These are phyloP conservation scores for Cicer pinnatifidum DNA, from an alignment of 306 rosid species.

Conservation along the genomic window DNA sequence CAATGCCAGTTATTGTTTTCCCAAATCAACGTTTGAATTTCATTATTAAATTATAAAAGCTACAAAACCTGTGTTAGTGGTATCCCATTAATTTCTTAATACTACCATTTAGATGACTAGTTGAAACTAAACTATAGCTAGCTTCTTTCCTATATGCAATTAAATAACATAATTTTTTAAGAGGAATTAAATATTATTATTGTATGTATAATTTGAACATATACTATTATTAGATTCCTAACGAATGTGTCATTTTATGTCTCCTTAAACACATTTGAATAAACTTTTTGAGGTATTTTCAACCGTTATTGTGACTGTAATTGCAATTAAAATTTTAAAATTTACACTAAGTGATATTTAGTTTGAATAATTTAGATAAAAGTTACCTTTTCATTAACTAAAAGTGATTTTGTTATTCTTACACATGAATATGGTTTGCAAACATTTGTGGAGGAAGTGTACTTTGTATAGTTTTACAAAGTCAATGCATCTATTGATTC, in stretches of 20 bases:
- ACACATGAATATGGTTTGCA: conserved; percentile 7
- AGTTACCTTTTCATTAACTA: neutral
- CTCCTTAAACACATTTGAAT: neutral
- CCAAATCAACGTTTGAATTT: neutral
- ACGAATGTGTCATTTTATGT: no score
- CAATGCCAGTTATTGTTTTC: conserved; percentile 1
- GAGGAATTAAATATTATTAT: neutral
- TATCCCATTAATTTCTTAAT: conserved; percentile 19
- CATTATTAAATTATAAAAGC: conserved; percentile 31
- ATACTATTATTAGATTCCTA: neutral
- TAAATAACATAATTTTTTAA: neutral
- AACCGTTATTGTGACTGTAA: neutral
- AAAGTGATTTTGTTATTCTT: neutral
- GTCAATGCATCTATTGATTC: neutral
- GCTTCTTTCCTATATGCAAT: conserved; percentile 6
- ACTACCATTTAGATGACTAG: neutral
- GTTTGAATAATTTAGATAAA: neutral
- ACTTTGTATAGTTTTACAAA: neutral
- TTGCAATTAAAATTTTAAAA: neutral
- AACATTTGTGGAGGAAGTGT: neutral
- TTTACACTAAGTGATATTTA: neutral
- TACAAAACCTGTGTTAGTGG: conserved; percentile 19
- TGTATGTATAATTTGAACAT: neutral
- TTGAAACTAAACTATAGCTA: conserved; percentile 7
- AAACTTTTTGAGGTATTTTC: no score